These are phyloP conservation scores for Saturnispora quitensis DNA, from an alignment of 805 yeast genomes.

Conservation along the genomic window DNA sequence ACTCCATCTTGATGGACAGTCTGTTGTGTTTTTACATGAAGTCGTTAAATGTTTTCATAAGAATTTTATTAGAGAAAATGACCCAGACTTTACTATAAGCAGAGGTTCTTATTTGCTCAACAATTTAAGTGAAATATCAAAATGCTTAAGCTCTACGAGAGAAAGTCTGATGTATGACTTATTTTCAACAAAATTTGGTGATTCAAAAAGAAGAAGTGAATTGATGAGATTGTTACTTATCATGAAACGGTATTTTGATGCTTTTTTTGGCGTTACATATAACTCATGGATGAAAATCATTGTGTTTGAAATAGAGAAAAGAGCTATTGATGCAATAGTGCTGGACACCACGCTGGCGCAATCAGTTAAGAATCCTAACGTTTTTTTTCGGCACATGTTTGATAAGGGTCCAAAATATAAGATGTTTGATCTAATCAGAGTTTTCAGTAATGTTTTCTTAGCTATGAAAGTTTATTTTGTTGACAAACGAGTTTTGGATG, in stretches of 20 bases:
- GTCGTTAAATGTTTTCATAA: slow-evolving; percentile 78
- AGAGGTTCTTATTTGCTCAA: slow-evolving; percentile 12
- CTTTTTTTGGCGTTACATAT: slow-evolving; percentile 12
- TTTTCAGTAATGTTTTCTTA: slow-evolving; percentile 7
- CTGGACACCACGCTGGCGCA: slow-evolving; percentile 5
- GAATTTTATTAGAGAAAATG: slow-evolving; percentile 15
- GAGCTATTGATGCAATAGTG: slow-evolving; percentile 7
- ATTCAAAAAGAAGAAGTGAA: slow-evolving; percentile 9
- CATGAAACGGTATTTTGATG: slow-evolving; percentile 13
- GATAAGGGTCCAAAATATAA: slow-evolving; percentile 7
- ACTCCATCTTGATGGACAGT: slow-evolving; percentile 80
- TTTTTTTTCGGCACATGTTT: slow-evolving; percentile 5
- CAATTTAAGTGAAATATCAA: slow-evolving; percentile 10
- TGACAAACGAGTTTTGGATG: slow-evolving; percentile 4
- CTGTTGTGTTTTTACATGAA: slow-evolving; percentile 82
- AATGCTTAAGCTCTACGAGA: slow-evolving; percentile 3
- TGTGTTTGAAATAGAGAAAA: slow-evolving; percentile 7
- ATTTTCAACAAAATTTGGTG: slow-evolving; percentile 1
- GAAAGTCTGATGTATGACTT: slow-evolving; percentile 10
- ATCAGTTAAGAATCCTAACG: background rate
- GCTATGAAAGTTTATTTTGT: slow-evolving; percentile 10
- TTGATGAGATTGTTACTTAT: slow-evolving; percentile 11
- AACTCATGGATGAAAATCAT: slow-evolving; percentile 9
- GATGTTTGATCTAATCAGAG: slow-evolving; percentile 8
- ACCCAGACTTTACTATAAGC: slow-evolving; percentile 5